A percentile compares a stretch with the other conserved stretches of the same genome.
Evolutionary conservation across 2,329 filamentous ascomycete species (phyloP).

Genomic region (Colletotrichum tofieldiae): DNA sequence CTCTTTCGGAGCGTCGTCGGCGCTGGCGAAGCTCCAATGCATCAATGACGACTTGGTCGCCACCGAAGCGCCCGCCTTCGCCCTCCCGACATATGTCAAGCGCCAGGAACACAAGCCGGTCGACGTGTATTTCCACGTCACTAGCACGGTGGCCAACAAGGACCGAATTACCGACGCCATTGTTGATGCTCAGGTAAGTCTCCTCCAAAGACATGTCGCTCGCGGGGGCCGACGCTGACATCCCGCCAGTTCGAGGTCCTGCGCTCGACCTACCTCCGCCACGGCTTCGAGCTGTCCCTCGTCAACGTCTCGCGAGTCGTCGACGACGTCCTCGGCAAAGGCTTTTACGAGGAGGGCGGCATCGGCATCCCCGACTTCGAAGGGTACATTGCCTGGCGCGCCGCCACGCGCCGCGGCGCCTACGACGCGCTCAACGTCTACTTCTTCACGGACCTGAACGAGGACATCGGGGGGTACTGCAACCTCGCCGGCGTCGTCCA

Average conservation of each 20-base stretch:
- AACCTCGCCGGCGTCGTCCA: conserved; percentile 59
- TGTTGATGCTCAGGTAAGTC: conserved; percentile 29
- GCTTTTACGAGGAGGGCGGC: conserved; percentile 29
- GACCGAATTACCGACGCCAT: conserved; percentile 24
- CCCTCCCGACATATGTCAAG: conserved; percentile 19
- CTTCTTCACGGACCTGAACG: conserved; percentile 52
- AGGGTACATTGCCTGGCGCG: conserved; percentile 34
- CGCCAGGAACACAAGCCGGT: conserved; percentile 44
- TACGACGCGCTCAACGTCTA: conserved; percentile 63
- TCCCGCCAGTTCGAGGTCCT: conserved; percentile 30
- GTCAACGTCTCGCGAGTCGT: conserved; percentile 38
- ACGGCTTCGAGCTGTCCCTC: conserved; percentile 34
- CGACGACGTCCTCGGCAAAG: conserved; percentile 31
- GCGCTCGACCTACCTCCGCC: conserved; percentile 29
- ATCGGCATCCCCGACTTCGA: conserved; percentile 35
- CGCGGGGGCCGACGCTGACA: neutral
- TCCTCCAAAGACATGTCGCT: too few relatives aligned
- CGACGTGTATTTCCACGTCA: conserved; percentile 65
- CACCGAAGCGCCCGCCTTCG: neutral
- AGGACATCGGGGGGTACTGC: conserved; percentile 35
- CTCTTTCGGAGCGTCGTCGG: conserved; percentile 7
- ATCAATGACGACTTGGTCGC: conserved; percentile 27
- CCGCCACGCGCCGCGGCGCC: conserved; percentile 60
- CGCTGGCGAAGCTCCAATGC: conserved; percentile 19
- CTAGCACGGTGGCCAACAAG: conserved; percentile 62